A percentile compares a stretch with the other conserved stretches of the same genome.
Evolutionary conservation across 1,284 basidiomycete species (phyloP).

Genomic region (Rugosomyces carneus): DNA sequence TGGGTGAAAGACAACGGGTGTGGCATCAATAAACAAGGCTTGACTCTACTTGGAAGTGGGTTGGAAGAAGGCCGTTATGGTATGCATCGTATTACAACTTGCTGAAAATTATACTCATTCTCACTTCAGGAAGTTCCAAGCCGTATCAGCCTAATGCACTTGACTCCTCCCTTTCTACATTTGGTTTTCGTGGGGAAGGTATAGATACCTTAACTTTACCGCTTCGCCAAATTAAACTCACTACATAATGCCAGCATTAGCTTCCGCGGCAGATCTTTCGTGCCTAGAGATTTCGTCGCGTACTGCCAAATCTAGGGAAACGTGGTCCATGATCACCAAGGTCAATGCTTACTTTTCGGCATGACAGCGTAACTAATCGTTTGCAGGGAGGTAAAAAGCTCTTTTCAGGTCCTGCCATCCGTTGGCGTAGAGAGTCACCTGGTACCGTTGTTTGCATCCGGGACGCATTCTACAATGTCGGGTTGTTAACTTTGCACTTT

Average conservation of each 20-base stretch:
- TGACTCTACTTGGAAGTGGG: conserved; percentile 49
- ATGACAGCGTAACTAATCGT: not conserved
- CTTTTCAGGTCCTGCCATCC: conserved; percentile 66
- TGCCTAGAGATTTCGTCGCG: conserved; percentile 78
- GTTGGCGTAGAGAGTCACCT: conserved; percentile 61
- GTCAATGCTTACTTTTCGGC: conserved; percentile 31
- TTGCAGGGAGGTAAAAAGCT: conserved; percentile 56
- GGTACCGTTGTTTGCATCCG: conserved; percentile 80
- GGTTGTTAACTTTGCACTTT: conserved; percentile 18
- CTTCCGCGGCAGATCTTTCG: conserved; percentile 72
- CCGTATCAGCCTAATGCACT: conserved; percentile 46
- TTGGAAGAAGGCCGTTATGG: conserved; percentile 58
- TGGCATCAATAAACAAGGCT: conserved; percentile 60
- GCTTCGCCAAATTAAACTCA: not conserved
- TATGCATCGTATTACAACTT: conserved; percentile 28
- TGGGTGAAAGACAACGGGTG: conserved; percentile 80
- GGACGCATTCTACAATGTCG: conserved; percentile 82
- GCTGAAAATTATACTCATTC: not conserved
- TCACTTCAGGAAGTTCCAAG: conserved; percentile 61
- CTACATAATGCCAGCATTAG: conserved; percentile 43
- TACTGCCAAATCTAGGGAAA: conserved; percentile 48
- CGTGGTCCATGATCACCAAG: conserved; percentile 73
- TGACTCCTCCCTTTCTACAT: conserved; percentile 52
- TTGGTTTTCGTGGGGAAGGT: conserved; percentile 92
- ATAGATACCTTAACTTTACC: conserved; percentile 7